Evolutionary conservation across 2,329 filamentous ascomycete species (phyloP), one percentile per base, ranked within the genome.

Genomic region (Colletotrichum agaves): DNA sequence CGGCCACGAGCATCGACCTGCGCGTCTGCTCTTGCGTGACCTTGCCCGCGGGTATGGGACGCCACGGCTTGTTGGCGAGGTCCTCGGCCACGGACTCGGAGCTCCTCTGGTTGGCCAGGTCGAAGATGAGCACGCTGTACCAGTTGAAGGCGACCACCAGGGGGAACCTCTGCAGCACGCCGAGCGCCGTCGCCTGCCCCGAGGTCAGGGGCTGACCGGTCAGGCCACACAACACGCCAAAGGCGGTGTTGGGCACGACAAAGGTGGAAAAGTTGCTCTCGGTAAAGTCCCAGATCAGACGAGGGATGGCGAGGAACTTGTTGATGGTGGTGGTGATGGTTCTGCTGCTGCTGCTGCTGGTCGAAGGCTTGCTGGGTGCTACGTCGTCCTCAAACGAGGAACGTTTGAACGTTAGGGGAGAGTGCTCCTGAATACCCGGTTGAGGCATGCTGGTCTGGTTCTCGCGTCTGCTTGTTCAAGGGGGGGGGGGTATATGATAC

Each of bases 1-100:
- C 72, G 2, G 70, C 57, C 12, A 69, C 35, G 4, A 78, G 71
- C 50, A 78, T 71, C 57, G 64, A 59, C 6, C 65, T 62, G 12
- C 75, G 74, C 3, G 76, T 72, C 56, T 76, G 71, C 33, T 72
- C 72, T 1, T 63, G 33, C 17, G 75, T 72, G 53, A 76, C 47
- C 5, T 72, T 72, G 3, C 71, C 64, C 8, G 71, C 69, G 39
- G 75, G 74, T 4, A 78, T 69, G 0, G 76, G 72, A 3, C 75
- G 69, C 76, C 76, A 78, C 4, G 76, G 76, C 67, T 78, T 77
- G 69, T 78, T 78, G 37, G 72, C 61, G 3, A 49, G 7, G 58
- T 78, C 76, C 37, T 78, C 76, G 4, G 69, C 50, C 27, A 76
- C 67, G 0, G 74, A 70, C 2, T 71, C 69, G 2, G 68, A 58